Conservation (phyloP, 2,329 filamentous ascomycete species). For the Botryotinia globosa region DNA sequence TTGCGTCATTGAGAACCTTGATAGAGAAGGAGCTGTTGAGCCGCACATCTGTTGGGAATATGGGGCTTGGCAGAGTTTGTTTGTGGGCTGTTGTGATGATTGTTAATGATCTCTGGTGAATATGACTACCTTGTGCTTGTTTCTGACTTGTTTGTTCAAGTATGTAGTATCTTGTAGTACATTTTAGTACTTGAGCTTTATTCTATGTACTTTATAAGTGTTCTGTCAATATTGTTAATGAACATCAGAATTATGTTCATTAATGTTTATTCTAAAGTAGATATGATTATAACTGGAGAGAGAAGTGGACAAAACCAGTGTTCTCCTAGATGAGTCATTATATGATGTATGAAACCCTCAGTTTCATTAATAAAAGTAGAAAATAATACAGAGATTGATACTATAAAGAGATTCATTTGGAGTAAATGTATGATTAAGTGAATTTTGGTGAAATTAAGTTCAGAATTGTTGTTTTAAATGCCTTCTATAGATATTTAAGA, state of each 20-base stretch:
- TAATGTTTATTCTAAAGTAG: not conserved
- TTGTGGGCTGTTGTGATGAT: not conserved
- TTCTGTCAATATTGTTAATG: not conserved
- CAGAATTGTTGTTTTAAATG: not conserved
- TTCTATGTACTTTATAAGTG: not conserved
- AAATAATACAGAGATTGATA: not conserved
- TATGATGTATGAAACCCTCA: not conserved
- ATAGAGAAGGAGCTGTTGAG: constrained; percentile 10
- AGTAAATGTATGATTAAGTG: not conserved
- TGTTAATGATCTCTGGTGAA: not conserved
- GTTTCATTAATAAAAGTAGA: not conserved
- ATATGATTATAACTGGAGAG: not conserved
- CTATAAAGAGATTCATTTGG: not conserved
- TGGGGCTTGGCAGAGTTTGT: not conserved
- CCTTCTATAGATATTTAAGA: not conserved
- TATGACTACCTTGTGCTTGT: not conserved
- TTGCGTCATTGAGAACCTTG: not conserved
- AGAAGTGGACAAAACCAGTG: not conserved
- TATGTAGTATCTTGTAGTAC: not conserved
- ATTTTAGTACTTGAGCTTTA: not conserved
- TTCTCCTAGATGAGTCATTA: not conserved
- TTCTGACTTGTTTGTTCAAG: not conserved
- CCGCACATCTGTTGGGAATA: not conserved
- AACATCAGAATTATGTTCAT: not conserved
- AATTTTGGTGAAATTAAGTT: not conserved